A percentile compares a stretch with the other conserved stretches of the same genome.
Conservation (phyloP, 2,329 filamentous ascomycete genomes). For the Hymenoscyphus albidus region DNA sequence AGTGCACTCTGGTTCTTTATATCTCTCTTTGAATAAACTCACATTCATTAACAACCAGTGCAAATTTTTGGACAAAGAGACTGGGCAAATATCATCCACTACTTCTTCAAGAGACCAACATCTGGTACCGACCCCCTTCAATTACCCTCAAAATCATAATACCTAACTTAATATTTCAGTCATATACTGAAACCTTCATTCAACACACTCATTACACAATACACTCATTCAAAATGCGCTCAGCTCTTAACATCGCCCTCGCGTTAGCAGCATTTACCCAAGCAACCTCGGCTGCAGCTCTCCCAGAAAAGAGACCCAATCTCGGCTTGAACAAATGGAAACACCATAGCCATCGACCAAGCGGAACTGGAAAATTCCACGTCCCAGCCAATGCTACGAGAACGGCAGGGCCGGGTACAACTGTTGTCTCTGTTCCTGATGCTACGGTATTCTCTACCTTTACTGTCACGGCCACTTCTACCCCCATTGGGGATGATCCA, state of each 20-base stretch:
- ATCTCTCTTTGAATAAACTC: background rate
- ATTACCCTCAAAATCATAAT: background rate
- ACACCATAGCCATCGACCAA: background rate
- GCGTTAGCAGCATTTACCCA: conserved; percentile 5
- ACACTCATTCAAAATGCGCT: conserved; percentile 9
- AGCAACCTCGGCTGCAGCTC: conserved; percentile 6
- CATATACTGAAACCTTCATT: background rate
- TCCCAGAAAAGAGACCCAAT: background rate
- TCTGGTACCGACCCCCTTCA: background rate
- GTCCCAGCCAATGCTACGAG: conserved; percentile 1
- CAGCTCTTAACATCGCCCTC: background rate
- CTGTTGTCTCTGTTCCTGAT: background rate
- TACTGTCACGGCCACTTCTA: background rate
- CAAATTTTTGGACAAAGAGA: background rate
- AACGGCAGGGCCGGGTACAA: conserved; percentile 3
- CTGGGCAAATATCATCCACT: background rate
- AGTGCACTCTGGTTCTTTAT: background rate
- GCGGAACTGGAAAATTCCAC: background rate
- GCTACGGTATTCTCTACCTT: background rate
- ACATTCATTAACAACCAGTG: background rate
- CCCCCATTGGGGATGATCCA: background rate
- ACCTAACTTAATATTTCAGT: background rate
- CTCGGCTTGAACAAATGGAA: background rate
- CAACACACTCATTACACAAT: background rate
- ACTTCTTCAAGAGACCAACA: background rate